These are phyloP conservation scores for Rhizopus microsporus DNA, from an alignment of 371 early-diverging fungal species.

Conservation along the genomic window DNA sequence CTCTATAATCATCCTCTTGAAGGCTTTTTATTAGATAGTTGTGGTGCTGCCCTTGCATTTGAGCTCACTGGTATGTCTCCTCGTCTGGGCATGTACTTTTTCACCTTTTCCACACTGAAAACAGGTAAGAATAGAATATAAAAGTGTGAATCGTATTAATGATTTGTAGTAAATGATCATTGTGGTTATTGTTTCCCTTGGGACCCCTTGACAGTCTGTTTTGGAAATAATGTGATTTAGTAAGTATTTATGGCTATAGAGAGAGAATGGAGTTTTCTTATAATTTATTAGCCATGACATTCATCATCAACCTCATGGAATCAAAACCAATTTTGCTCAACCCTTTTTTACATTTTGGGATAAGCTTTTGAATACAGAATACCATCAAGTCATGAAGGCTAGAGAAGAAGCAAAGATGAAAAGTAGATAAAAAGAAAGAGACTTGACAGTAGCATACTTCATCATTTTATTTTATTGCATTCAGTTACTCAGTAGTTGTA, in stretches of 20 bases:
- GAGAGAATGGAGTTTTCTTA: not conserved
- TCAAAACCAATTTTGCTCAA: constrained; percentile 61
- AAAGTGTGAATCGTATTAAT: not conserved
- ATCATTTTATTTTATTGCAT: constrained; percentile 2
- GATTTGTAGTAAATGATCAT: constrained; percentile 65
- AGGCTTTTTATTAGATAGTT: constrained; percentile 73
- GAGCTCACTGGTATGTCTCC: constrained; percentile 70
- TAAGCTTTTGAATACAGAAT: constrained; percentile 51
- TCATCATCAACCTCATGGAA: constrained; percentile 60
- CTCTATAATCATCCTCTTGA: constrained; percentile 80
- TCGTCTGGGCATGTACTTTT: constrained; percentile 66
- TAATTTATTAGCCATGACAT: constrained; percentile 50
- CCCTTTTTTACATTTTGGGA: constrained; percentile 81
- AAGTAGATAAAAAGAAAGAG: not conserved
- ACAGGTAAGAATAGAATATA: constrained; percentile 43
- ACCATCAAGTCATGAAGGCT: constrained; percentile 30
- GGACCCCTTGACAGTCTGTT: constrained; percentile 61
- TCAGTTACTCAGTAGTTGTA: not conserved
- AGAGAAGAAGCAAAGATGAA: constrained; percentile 19
- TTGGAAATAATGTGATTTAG: constrained; percentile 71
- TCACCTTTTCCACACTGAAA: constrained; percentile 69
- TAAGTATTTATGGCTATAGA: constrained; percentile 29
- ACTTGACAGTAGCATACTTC: not conserved
- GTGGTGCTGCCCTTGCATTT: constrained; percentile 68
- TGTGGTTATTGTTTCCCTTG: constrained; percentile 75